phyloP scores from a whole-genome alignment of 2,329 filamentous ascomycete species.

The Leptodontidium sp. region DNA sequence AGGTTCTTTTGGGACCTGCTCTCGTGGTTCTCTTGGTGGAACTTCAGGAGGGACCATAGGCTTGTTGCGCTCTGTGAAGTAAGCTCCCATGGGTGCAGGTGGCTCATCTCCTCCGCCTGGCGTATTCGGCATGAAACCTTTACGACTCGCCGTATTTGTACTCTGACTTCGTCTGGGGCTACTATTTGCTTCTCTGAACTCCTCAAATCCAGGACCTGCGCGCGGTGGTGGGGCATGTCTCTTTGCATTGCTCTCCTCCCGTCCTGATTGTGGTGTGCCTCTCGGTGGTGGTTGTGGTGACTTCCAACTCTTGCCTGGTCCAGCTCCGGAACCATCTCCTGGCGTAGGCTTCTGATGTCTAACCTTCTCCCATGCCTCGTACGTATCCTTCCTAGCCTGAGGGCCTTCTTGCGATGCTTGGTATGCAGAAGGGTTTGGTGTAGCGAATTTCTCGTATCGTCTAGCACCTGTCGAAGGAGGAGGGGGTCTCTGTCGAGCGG shows the following conservation, averaged over 20 bases:
- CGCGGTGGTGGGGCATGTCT: slow-evolving; percentile 34
- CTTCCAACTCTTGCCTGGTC: slow-evolving; percentile 32
- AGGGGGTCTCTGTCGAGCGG: slow-evolving; percentile 33
- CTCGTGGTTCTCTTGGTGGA: slow-evolving; percentile 36
- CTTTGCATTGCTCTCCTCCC: slow-evolving; percentile 38
- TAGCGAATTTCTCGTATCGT: slow-evolving; percentile 44
- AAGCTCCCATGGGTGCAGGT: slow-evolving; percentile 43
- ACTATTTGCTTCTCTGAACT: slow-evolving; percentile 33
- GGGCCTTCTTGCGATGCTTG: slow-evolving; percentile 43
- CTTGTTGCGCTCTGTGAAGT: slow-evolving; percentile 43
- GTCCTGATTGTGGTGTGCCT: slow-evolving; percentile 38
- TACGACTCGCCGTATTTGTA: slow-evolving; percentile 35
- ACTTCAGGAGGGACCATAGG: slow-evolving; percentile 37
- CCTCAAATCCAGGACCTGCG: slow-evolving; percentile 36
- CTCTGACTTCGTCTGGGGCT: slow-evolving; percentile 39
- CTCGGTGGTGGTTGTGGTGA: slow-evolving; percentile 39
- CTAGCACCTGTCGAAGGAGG: slow-evolving; percentile 45
- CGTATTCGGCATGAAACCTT: slow-evolving; percentile 46
- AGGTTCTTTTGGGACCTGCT: slow-evolving; percentile 17
- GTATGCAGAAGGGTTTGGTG: slow-evolving; percentile 41
- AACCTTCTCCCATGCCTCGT: slow-evolving; percentile 47
- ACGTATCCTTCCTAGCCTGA: slow-evolving; percentile 43
- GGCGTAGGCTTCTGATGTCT: slow-evolving; percentile 31
- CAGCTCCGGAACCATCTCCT: slow-evolving; percentile 24
- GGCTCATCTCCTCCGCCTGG: slow-evolving; percentile 46